Evolutionary conservation across 75 land plant species (phyloP), one percentile per base, ranked within the genome.

Genomic region (Isoetes taiwanensis): DNA sequence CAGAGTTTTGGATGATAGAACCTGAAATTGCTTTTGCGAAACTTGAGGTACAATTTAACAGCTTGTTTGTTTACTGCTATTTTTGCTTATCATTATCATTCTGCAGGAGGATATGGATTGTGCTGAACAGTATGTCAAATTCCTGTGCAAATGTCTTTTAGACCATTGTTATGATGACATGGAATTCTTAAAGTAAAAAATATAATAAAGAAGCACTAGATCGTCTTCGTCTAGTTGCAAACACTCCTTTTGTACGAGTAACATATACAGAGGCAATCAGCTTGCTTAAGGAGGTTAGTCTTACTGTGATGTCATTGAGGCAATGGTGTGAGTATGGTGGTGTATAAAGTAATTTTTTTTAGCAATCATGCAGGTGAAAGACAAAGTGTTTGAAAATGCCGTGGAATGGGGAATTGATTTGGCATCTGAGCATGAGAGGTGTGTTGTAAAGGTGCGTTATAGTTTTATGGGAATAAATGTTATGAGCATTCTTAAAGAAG

Each of bases 401-500:
- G 99, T 94, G 26, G 80, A 81, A 61, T 94, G 99, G 99, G 99
- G 99, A 6, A 78, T 88, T 50, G 99, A 94, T 56, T 66, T 94
- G 30, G 96, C 99, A 52, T 94, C 99, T 21, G 99, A 94, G 61
- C 99, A 94, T 74, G 99, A 94, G 59, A 84, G 99, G 99, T 93
- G 61, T 43, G 39, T 10, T 34, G 41, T n/a, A n/a, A n/a, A n/a
- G n/a, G n/a, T n/a, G n/a, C n/a, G n/a, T n/a, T n/a, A n/a, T n/a
- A n/a, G n/a, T n/a, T n/a, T n/a, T n/a, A n/a, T n/a, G n/a, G n/a
- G n/a, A n/a, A n/a, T n/a, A n/a, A n/a, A n/a, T n/a, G n/a, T n/a
- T n/a, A n/a, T n/a, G n/a, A n/a, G n/a, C n/a, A n/a, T n/a, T n/a
- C n/a, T n/a, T n/a, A n/a, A n/a, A n/a, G n/a, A n/a, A n/a, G n/a